Evolutionary conservation across 106 monocot species (phyloP).

Genomic region (Phalaenopsis aphrodite): DNA sequence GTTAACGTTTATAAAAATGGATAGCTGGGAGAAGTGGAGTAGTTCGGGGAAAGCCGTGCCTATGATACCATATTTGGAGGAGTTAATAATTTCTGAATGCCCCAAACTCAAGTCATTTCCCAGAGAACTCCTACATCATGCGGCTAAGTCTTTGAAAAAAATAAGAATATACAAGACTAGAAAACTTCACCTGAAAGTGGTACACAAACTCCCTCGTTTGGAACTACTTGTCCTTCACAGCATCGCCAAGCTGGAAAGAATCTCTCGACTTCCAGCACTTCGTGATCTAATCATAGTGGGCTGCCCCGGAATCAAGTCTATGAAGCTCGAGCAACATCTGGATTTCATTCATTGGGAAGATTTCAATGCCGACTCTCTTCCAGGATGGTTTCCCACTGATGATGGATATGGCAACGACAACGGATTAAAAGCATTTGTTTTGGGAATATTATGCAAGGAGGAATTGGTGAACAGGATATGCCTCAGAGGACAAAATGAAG

Average conservation of each 20-base stretch:
- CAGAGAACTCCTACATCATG: not conserved
- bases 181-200: not conserved
- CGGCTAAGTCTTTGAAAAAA: not conserved
- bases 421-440: too few species aligned
- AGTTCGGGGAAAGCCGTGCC: not conserved
- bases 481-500: too few species aligned
- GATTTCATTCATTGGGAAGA: not conserved
- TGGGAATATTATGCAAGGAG: too few species aligned
- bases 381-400: not conserved
- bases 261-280: not conserved
- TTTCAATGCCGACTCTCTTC: not conserved
- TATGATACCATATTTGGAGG: not conserved
- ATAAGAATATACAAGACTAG: not conserved
- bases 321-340: not conserved
- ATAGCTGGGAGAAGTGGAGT: not conserved
- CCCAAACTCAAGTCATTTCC: slow-evolving; percentile 15
- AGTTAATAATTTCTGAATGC: not conserved
- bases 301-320: not conserved
- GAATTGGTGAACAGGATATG: too few species aligned
- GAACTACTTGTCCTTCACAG: not conserved
- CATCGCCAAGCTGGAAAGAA: not conserved
- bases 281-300: not conserved
- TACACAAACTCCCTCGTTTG: not conserved
- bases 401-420: too few species aligned
- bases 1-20: not conserved